Percentiles rank a stretch among this genome's conserved stretches.
phyloP scores from a whole-genome alignment of 2,329 filamentous ascomycete species.

The Daldinia sp. region DNA sequence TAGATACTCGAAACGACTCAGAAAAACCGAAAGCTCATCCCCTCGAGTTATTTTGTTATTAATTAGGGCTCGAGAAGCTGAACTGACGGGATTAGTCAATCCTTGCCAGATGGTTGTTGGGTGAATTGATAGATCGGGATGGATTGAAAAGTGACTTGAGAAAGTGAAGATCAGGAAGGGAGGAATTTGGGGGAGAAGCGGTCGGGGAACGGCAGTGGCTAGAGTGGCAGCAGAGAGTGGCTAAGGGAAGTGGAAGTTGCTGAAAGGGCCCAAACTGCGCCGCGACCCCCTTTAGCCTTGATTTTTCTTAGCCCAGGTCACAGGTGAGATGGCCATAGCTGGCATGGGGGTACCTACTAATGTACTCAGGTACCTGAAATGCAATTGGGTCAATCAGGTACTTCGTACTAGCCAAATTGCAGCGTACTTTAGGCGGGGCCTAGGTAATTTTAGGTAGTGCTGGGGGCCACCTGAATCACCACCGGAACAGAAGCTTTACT shows the following conservation, averaged over 20 bases:
- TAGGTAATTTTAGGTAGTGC: constrained; percentile 39
- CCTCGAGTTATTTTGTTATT: constrained; percentile 39
- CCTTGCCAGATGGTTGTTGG: constrained; percentile 45
- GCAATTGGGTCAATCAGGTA: constrained; percentile 5
- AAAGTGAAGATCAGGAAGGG: constrained; percentile 50
- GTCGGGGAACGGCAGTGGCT: constrained; percentile 47
- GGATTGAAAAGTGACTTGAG: constrained; percentile 40
- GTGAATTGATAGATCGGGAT: constrained; percentile 42
- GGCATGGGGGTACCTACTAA: constrained; percentile 7
- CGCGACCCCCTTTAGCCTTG: constrained; percentile 22
- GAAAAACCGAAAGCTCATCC: constrained; percentile 46
- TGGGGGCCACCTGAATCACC: constrained; percentile 33
- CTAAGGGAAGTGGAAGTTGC: constrained; percentile 10
- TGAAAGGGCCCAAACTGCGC: constrained; percentile 23
- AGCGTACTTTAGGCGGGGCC: constrained; percentile 36
- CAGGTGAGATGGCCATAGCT: neutral
- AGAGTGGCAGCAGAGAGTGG: constrained; percentile 20
- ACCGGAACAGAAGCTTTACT: constrained; percentile 36
- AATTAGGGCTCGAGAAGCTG: constrained; percentile 42
- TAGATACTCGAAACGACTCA: constrained; percentile 47
- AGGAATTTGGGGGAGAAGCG: constrained; percentile 50
- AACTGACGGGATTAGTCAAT: constrained; percentile 46
- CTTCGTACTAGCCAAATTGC: constrained; percentile 38
- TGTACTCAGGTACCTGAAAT: neutral
- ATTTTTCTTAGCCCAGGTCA: neutral